These are phyloP conservation scores for Lathyrus sativus DNA, from an alignment of 306 rosid species.

Conservation along the genomic window DNA sequence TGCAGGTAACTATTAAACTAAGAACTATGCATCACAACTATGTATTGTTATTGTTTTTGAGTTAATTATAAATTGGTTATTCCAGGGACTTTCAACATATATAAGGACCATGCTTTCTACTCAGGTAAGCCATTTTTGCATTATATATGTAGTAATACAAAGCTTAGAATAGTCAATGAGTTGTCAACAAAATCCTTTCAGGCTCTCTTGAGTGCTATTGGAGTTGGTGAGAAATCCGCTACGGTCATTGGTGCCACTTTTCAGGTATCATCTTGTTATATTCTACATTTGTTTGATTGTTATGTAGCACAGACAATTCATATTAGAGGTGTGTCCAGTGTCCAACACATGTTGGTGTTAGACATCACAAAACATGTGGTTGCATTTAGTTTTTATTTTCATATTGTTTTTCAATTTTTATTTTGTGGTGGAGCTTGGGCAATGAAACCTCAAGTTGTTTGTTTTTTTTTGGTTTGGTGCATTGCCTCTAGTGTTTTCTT, in stretches of 20 bases:
- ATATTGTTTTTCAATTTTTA: too few species aligned
- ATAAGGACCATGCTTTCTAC: constrained; percentile 97
- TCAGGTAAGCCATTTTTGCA: constrained; percentile 60
- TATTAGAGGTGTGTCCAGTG: background rate
- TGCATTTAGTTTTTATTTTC: too few species aligned
- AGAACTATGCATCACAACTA: constrained; percentile 8
- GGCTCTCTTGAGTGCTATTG: constrained; percentile 95
- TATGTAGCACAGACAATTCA: background rate
- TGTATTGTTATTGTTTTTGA: constrained; percentile 14
- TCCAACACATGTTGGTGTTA: too few species aligned
- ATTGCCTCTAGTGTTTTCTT: constrained; percentile 27
- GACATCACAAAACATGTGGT: too few species aligned
- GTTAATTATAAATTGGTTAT: constrained; percentile 26
- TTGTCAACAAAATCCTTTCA: constrained; percentile 38
- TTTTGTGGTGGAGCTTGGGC: constrained; percentile 29
- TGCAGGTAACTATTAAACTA: constrained; percentile 63
- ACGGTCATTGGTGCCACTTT: constrained; percentile 96
- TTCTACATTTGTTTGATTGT: background rate
- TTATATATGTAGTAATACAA: background rate
- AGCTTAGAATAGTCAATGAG: background rate
- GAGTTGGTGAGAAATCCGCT: constrained; percentile 97
- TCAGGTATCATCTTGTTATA: constrained; percentile 62
- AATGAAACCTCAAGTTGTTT: too few species aligned
- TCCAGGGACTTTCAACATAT: constrained; percentile 91
- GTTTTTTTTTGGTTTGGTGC: background rate